Evolutionary conservation across 2,329 filamentous ascomycete species (phyloP).

Genomic region (Fusarium longipes): DNA sequence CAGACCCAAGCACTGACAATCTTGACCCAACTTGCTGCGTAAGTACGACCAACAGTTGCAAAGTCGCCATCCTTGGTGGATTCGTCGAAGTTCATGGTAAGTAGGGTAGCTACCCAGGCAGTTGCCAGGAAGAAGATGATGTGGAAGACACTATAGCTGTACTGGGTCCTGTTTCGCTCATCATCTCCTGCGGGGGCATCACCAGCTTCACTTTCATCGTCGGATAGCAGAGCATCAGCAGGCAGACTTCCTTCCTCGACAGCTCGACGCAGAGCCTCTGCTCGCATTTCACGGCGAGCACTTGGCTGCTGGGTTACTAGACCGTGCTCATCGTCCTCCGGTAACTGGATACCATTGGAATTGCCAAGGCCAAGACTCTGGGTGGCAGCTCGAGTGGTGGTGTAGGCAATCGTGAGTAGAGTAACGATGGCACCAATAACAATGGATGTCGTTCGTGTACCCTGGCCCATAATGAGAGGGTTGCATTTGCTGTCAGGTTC

Average conservation of each 20-base stretch:
- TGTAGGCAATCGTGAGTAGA: conserved; percentile 97
- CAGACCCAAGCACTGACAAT: conserved; percentile 98
- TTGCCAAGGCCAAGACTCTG: conserved; percentile 80
- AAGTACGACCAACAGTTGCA: conserved; percentile 91
- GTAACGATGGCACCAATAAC: conserved; percentile 95
- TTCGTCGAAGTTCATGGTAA: conserved; percentile 79
- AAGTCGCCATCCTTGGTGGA: conserved; percentile 76
- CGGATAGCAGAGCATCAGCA: conserved; percentile 85
- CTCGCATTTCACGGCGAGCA: conserved; percentile 88
- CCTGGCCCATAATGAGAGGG: conserved; percentile 85
- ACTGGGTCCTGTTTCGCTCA: conserved; percentile 89
- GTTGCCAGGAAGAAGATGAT: conserved; percentile 98
- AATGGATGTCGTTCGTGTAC: conserved; percentile 89
- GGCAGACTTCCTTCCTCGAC: conserved; percentile 93
- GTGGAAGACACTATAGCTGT: conserved; percentile 96
- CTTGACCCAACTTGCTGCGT: conserved; percentile 99
- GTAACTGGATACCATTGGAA: conserved; percentile 63
- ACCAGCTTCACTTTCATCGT: conserved; percentile 73
- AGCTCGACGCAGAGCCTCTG: conserved; percentile 88
- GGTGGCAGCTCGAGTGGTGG: conserved; percentile 94
- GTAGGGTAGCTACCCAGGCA: conserved; percentile 91
- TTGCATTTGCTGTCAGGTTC: conserved; percentile 97
- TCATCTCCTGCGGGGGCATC: conserved; percentile 80
- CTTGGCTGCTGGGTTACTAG: conserved; percentile 87
- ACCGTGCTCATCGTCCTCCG: conserved; percentile 83